Conservation (phyloP, 2,329 filamentous ascomycete genomes). For the Hymenoscyphus infarciens region DNA sequence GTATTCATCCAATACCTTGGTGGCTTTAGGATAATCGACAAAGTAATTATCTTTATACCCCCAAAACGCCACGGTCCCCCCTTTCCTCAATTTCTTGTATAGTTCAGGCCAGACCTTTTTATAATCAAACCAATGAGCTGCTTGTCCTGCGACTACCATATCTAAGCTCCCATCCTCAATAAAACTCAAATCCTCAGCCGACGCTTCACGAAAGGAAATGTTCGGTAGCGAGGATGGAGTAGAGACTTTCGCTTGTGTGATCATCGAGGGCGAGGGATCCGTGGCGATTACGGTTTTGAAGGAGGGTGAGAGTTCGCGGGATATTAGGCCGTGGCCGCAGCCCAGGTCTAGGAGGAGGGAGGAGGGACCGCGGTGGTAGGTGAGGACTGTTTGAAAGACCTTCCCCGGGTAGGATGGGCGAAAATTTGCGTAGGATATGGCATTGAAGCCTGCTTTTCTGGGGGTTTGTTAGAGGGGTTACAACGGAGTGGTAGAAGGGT, state of each 20-base stretch:
- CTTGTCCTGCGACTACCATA: constrained; percentile 48
- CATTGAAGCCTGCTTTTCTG: constrained; percentile 54
- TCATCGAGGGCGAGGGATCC: constrained; percentile 57
- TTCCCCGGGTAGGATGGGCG: constrained; percentile 55
- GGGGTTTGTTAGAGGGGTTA: constrained; percentile 11
- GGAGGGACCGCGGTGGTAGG: constrained; percentile 46
- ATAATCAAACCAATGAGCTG: constrained; percentile 66
- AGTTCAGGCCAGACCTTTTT: constrained; percentile 52
- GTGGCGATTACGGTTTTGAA: constrained; percentile 51
- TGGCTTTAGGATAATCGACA: constrained; percentile 49
- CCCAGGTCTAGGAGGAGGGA: constrained; percentile 54
- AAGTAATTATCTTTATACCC: constrained; percentile 64
- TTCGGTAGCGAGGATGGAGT: constrained; percentile 38
- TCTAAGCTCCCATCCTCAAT: constrained; percentile 50
- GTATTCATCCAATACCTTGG: constrained; percentile 51
- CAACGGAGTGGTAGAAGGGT: constrained; percentile 11
- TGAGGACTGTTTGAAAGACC: constrained; percentile 52
- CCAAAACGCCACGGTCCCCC: constrained; percentile 61
- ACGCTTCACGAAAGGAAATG: constrained; percentile 47
- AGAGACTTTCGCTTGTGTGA: constrained; percentile 45
- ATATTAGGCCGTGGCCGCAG: constrained; percentile 57
- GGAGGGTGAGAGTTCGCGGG: constrained; percentile 49
- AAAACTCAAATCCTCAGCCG: constrained; percentile 53
- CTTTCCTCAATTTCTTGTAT: constrained; percentile 48
- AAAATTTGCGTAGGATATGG: constrained; percentile 56